Base-by-base conservation (phyloP, 2,329 filamentous ascomycete genomes). In the Nannizzia gypsea region DNA sequence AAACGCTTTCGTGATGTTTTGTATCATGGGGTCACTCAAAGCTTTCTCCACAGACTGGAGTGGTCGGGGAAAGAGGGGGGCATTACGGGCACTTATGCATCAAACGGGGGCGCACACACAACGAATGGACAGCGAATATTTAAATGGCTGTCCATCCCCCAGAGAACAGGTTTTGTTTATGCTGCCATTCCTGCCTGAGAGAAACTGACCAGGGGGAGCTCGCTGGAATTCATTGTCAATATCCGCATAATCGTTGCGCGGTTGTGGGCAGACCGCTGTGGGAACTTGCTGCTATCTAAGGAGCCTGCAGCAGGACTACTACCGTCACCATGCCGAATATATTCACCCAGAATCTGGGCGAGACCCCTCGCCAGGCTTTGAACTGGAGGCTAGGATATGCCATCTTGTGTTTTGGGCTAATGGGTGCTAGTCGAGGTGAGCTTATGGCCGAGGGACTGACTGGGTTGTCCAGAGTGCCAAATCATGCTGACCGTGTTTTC, bases 301-400 rank as follows among this genome's bases (percentile, higher is more conserved):
- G 17, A n/a, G n/a, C n/a, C 17, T 3, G 42, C 42, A 6, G 20
- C 20, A 20, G 42, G 42, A 11, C 42, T 36, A 36, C 31, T 3
- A 36, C 31, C 42, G 17, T 11, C 42, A 90, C 70, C 62, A 90
- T 88, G 1, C 88, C 88, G 3, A 75, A 75, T 59, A 72, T 76
- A 67, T 90, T 89, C 75, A 81, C 77, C 66, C 72, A 86, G 63
- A 80, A 82, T 67, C 71, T 86, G 63, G 76, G 84, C 56, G 81
- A 81, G 61, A 86, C 88, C 62, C 88, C 88, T 3, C 80, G 80
- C 59, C 82, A 87, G 68, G 81, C 85, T 63, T 82, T 90, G 71
- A 91, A 91, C 74, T 90, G 86, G 86, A 79, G 83, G 50, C 78
- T 91, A 63, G 90, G 86, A 85, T 89, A 88, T 71, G 84, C 87